Base-by-base conservation (phyloP, 306 rosid species). In the Comarum palustre region DNA sequence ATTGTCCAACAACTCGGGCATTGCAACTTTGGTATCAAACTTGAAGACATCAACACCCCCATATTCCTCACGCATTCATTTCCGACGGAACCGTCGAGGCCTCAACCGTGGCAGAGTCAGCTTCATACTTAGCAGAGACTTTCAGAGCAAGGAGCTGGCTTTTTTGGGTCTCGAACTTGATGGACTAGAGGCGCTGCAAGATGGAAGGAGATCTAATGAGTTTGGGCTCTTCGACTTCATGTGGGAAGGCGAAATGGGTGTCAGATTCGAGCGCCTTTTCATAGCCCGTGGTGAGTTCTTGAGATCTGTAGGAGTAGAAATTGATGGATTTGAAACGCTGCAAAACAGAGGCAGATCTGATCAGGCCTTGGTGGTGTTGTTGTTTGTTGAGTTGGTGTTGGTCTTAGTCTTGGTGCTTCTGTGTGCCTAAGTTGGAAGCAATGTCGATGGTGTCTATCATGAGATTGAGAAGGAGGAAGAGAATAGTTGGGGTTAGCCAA, bases 61-160 rank as follows among this genome's bases (percentile, higher is more conserved):
- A 68, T 93, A 91, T 36, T 88, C 96, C 0, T 84, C 91, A 93
- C 0, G 96, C 97, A 81, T 91, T 94, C 99, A 94, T 94, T 20
- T 89, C 83, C 25, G 89, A 71, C 15, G 96, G 87, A 1, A 91
- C 81, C 42, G 84, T 84, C 3, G 84, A 78, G 14, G 89, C 79
- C 59, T 82, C 84, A 6, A 81, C 43, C 5, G 95, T 81, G 70
- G 88, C 81, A 69, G 96, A 87, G 17, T 90, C 82, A 19, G 93
- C 66, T 73, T 88, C 43, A 9, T 7, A 36, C 38, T 2, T 2
- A 20, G 68, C 5, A 29, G 36, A 39, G 43, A 34, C 17, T 62
- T 20, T 73, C 90, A 0, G 82, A 61, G 3, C 83, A 77, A 32
- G 77, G 77, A 76, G 58, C 32, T 63, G 32, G 1, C 34, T 3